These are phyloP conservation scores for Byssochlamys sp. DNA, from an alignment of 2,329 filamentous ascomycete species.

Conservation along the genomic window DNA sequence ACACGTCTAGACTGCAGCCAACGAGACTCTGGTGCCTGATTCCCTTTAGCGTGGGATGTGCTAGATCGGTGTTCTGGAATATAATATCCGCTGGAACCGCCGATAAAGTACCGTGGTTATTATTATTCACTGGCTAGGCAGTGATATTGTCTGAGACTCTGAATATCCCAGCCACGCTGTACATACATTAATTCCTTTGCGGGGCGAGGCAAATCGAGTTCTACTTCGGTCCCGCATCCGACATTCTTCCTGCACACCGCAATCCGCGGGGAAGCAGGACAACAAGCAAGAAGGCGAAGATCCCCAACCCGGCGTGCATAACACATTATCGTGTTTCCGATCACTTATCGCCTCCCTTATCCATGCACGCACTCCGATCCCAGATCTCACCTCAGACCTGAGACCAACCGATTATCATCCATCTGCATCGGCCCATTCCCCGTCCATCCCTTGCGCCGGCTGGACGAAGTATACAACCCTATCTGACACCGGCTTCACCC, in stretches of 20 bases:
- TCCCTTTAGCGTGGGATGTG: not conserved
- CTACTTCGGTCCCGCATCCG: not conserved
- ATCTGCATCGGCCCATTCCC: not conserved
- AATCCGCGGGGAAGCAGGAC: not conserved
- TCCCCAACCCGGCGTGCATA: not conserved
- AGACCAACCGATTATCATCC: not conserved
- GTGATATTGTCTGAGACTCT: not conserved
- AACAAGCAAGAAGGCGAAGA: not conserved
- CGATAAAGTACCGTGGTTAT: not conserved
- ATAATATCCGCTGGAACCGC: not conserved
- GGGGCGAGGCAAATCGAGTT: not conserved
- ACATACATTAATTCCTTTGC: not conserved
- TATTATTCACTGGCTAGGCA: not conserved
- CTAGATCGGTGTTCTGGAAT: not conserved
- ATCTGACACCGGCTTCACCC: not conserved
- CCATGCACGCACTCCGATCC: not conserved
- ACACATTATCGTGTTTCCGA: not conserved
- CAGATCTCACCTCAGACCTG: not conserved
- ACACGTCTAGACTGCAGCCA: not conserved
- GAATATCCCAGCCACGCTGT: not conserved
- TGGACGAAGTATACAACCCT: not conserved
- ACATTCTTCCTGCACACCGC: not conserved
- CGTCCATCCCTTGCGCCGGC: not conserved
- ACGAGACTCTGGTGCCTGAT: not conserved
- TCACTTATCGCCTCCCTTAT: not conserved